Base-by-base conservation (phyloP, 2,329 filamentous ascomycete species). In the Colletotrichum sidae region DNA sequence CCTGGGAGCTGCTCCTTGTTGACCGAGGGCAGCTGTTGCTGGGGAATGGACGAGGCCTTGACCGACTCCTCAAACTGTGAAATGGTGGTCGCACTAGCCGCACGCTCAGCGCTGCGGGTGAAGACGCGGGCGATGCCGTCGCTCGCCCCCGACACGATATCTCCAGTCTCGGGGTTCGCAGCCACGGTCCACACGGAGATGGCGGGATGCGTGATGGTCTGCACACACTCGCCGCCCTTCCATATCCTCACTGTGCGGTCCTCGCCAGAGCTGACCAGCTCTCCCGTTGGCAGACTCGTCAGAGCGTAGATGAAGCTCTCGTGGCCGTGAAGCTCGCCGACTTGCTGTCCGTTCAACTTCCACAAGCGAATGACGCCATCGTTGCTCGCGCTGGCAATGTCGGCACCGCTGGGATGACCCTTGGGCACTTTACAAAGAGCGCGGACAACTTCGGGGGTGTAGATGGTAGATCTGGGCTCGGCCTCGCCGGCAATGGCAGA, bases 181-280 rank as follows among this genome's bases (percentile, higher is more conserved):
- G 94, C 92, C 15, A 99, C 93, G 12, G 88, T 85, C 96, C 96
- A 99, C 6, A 99, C 94, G 0, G 95, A 98, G 60, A 98, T 96
- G 9, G 96, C 96, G 10, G 96, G 96, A 73, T 97, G 94, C 1
- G 95, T 97, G 69, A 99, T 98, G 44, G 95, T 97, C 78, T 99
- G 96, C 50, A 97, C 80, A 75, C 95, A 98, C 61, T 94, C 85
- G 12, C 83, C 86, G 49, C 91, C 92, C 70, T 87, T 90, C 96
- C 96, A 99, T 74, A 99, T 83, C 56, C 93, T 88, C 39, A 97
- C 88, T 0, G 96, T 97, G n/a, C 96, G 88, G 78, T 99, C 96
- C 78, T 99, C 96, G 15, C 94, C 94, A 2, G 93, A 89, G 76
- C 95, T 98, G 53, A 96, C 91, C 37, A 99, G 83, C 74, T 97